Conservation (phyloP, 345 rosid genomes). For the Brassica rapa region DNA sequence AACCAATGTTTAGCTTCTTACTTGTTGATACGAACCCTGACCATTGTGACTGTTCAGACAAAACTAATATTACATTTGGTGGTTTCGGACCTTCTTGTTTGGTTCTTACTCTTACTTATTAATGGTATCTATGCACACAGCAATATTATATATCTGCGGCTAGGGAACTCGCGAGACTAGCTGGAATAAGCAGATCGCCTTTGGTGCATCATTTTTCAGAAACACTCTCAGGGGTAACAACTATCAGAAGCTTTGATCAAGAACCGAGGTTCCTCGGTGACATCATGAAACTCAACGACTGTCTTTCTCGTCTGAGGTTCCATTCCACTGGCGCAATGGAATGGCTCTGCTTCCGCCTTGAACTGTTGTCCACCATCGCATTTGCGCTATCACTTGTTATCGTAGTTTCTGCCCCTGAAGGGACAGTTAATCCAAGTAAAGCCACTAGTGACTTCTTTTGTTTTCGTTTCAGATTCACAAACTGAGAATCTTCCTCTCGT, state of each 20-base stretch:
- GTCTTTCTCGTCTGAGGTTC: conserved; percentile 58
- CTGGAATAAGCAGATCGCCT: conserved; percentile 73
- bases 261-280: conserved; percentile 56
- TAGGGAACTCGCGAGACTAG: conserved; percentile 67
- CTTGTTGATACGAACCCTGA: no score
- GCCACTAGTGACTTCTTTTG: not conserved
- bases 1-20: no score
- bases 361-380: not conserved
- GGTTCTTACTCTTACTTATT: conserved; percentile 2
- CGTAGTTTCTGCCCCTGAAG: not conserved
- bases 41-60: no score
- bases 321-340: conserved; percentile 19
- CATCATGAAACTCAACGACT: conserved; percentile 57
- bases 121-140: conserved; percentile 41
- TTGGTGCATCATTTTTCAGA: conserved; percentile 74
- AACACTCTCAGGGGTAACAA: conserved; percentile 66
- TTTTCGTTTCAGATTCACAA: not conserved
- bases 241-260: conserved; percentile 72
- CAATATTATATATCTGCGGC: conserved; percentile 70
- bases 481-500: not conserved
- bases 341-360: conserved; percentile 2
- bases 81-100: not conserved
- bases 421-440: conserved; percentile 34
- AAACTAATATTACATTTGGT: no score
- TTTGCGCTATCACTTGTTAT: not conserved